Evolutionary conservation across 495 filamentous ascomycete species (phyloP).

Genomic region (Neurospora sp.): DNA sequence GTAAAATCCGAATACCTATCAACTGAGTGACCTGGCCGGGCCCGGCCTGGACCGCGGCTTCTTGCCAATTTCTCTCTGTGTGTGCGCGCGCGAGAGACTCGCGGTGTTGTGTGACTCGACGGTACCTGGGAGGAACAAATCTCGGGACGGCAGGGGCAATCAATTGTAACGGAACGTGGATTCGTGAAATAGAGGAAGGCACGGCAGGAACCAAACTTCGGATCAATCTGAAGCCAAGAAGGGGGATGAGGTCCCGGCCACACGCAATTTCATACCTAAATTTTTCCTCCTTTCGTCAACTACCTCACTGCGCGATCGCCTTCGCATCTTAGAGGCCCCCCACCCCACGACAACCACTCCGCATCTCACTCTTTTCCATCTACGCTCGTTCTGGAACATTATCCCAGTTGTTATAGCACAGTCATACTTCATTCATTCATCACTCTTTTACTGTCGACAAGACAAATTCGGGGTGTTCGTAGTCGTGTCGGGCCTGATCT

Average conservation of each 20-base stretch:
- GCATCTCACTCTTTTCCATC: neutral
- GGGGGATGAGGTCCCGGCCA: neutral
- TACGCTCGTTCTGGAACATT: neutral
- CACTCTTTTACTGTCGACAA: neutral
- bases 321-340: neutral
- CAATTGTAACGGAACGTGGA: neutral
- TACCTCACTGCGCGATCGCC: neutral
- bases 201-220: neutral
- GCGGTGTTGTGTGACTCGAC: too few species aligned
- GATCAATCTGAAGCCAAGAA: neutral
- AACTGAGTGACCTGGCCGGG: too few species aligned
- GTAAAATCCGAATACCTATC: too few species aligned
- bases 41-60: too few species aligned
- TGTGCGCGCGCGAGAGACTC: too few species aligned
- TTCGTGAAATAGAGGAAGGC: neutral
- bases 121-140: too few species aligned
- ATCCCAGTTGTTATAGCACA: neutral
- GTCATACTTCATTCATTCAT: neutral
- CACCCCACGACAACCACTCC: neutral
- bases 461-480: neutral
- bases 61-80: too few species aligned
- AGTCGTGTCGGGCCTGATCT: neutral
- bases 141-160: too few species aligned
- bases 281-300: neutral
- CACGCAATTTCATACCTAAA: neutral